phyloP scores from a whole-genome alignment of 495 filamentous ascomycete species.

The Thozetella sp. region DNA sequence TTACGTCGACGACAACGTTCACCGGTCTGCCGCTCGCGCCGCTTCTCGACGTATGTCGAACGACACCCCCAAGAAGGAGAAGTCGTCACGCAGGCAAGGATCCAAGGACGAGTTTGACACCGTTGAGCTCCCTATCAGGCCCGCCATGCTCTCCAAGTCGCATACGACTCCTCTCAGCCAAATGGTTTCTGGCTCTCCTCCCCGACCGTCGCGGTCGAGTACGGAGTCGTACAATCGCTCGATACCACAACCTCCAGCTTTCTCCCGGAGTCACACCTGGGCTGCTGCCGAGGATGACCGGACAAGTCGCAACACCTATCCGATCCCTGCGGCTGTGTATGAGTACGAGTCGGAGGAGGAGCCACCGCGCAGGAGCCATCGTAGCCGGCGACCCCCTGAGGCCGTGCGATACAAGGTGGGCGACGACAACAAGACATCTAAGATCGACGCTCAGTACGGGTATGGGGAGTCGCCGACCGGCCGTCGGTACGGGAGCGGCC shows the following conservation, averaged over 20 bases:
- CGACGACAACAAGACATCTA: conserved; percentile 20
- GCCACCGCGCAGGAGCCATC: conserved; percentile 17
- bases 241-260: conserved; percentile 13
- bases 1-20: conserved; percentile 22
- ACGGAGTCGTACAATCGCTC: conserved; percentile 21
- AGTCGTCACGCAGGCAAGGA: conserved; percentile 31
- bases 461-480: conserved; percentile 22
- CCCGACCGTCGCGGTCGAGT: conserved; percentile 11
- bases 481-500: conserved; percentile 12
- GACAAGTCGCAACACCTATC: conserved; percentile 5
- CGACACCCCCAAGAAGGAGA: conserved; percentile 34
- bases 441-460: conserved; percentile 16
- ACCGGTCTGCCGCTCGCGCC: conserved; percentile 24
- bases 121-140: conserved; percentile 21
- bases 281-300: conserved; percentile 1
- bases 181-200: background rate
- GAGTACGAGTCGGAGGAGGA: conserved; percentile 29
- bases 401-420: conserved; percentile 20
- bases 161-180: conserved; percentile 21
- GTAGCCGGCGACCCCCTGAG: conserved; percentile 12
- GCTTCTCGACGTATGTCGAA: conserved; percentile 38
- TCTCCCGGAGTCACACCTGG: conserved; percentile 23
- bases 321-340: conserved; percentile 10
- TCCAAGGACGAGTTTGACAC: conserved; percentile 20
- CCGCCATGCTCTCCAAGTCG: conserved; percentile 30